Percentiles rank a stretch among this genome's conserved stretches.
phyloP scores from a whole-genome alignment of 2,329 filamentous ascomycete species.

The Paecilomyces fulvus region DNA sequence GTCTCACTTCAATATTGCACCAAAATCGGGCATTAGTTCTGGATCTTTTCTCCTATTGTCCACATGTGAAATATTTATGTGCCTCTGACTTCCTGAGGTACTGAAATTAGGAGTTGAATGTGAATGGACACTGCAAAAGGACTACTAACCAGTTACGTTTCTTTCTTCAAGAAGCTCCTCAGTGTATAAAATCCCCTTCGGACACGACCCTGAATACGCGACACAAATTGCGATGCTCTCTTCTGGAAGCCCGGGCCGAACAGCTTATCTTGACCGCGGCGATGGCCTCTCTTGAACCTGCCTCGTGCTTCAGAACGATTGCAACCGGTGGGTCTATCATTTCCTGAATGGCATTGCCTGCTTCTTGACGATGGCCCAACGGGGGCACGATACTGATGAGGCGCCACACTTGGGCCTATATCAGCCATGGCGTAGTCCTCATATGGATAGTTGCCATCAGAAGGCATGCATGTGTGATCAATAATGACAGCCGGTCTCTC shows the following conservation, averaged over 20 bases:
- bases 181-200: slow-evolving; percentile 11
- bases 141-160: background rate
- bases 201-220: slow-evolving; percentile 8
- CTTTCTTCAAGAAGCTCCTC: slow-evolving; percentile 12
- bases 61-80: background rate
- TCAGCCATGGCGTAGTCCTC: background rate
- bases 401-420: background rate
- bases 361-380: background rate
- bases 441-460: background rate
- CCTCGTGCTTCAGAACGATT: background rate
- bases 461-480: background rate
- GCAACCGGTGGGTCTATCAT: background rate
- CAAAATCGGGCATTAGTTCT: background rate
- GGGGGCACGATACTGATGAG: background rate
- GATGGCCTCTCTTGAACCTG: slow-evolving; percentile 8
- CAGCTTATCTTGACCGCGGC: slow-evolving; percentile 1
- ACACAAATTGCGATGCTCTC: slow-evolving; percentile 9
- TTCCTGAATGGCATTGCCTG: too few relatives aligned
- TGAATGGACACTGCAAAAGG: background rate
- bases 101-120: slow-evolving; percentile 2
- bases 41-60: background rate
- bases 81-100: background rate
- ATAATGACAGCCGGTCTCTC: background rate
- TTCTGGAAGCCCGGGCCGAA: slow-evolving; percentile 1
- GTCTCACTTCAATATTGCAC: background rate